Conservation (phyloP, 2,329 filamentous ascomycete genomes). For the Westerdykella aurantiaca region DNA sequence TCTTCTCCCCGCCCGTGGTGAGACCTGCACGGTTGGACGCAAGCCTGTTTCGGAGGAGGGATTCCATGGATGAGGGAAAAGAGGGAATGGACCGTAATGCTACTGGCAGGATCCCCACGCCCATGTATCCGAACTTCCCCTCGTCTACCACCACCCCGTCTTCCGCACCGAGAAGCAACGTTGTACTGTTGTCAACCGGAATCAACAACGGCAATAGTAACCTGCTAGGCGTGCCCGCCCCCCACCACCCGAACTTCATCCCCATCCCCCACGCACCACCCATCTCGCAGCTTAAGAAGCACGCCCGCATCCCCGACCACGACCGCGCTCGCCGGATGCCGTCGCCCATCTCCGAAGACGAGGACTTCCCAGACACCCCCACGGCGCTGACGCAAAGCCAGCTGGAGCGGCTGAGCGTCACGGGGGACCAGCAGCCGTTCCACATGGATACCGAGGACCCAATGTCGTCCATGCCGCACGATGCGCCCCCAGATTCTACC, state of each 20-base stretch:
- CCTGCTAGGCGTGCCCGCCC: neutral
- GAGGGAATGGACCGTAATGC: conserved; percentile 5
- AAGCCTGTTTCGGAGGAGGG: conserved; percentile 15
- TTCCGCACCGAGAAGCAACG: neutral
- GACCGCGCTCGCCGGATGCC: conserved; percentile 34
- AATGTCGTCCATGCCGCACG: conserved; percentile 3
- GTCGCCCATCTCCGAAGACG: conserved; percentile 38
- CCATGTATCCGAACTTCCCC: conserved; percentile 36
- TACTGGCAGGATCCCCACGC: conserved; percentile 35
- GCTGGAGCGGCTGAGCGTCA: conserved; percentile 34
- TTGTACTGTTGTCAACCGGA: neutral
- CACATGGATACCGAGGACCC: conserved; percentile 28
- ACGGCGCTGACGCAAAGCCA: conserved; percentile 35
- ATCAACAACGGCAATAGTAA: neutral
- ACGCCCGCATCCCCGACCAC: conserved; percentile 13
- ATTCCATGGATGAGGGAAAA: no score
- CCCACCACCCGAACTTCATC: neutral
- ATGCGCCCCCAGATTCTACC: neutral
- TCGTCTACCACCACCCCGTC: conserved; percentile 6
- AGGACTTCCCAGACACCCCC: conserved; percentile 33
- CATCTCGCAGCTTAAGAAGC: conserved; percentile 14
- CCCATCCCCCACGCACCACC: conserved; percentile 13
- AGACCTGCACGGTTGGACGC: conserved; percentile 32
- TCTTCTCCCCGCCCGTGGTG: conserved; percentile 20
- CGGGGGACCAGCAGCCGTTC: conserved; percentile 16